Conservation (phyloP, 306 rosid genomes). For the Vigna unguiculata region DNA sequence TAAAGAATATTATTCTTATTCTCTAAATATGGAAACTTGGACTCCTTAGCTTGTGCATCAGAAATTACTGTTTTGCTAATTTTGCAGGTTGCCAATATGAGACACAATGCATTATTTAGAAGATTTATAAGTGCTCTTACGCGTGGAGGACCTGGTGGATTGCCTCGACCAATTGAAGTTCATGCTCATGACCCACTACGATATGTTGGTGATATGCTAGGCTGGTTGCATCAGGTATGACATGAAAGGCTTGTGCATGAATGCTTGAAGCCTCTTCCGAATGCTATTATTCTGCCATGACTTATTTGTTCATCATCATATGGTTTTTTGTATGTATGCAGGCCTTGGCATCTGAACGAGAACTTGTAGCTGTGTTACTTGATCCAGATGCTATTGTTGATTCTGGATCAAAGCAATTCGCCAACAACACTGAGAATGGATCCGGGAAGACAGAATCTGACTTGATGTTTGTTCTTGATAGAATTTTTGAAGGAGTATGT, state of each 20-base stretch:
- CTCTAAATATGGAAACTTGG: constrained; percentile 40
- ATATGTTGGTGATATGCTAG: constrained; percentile 96
- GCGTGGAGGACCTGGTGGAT: constrained; percentile 97
- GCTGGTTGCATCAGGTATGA: constrained; percentile 94
- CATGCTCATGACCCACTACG: constrained; percentile 98
- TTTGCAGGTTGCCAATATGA: constrained; percentile 93
- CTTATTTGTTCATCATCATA: constrained; percentile 24
- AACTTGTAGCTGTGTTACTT: constrained; percentile 77
- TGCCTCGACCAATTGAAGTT: constrained; percentile 99
- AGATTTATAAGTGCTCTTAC: constrained; percentile 98
- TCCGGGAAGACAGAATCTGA: constrained; percentile 73
- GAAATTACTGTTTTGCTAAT: constrained; percentile 29
- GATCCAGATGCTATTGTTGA: constrained; percentile 83
- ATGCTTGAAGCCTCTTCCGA: constrained; percentile 40
- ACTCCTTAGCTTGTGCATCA: constrained; percentile 25
- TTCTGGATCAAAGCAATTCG: constrained; percentile 63
- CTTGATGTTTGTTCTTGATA: constrained; percentile 91
- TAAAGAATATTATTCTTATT: constrained; percentile 36
- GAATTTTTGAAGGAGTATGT: constrained; percentile 98
- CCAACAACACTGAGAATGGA: constrained; percentile 59
- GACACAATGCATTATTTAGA: constrained; percentile 94
- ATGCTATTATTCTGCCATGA: constrained; percentile 26
- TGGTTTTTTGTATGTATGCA: constrained; percentile 45
- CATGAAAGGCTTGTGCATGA: constrained; percentile 39
- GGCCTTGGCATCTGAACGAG: constrained; percentile 99